Evolutionary conservation across 257 asterid genomes (phyloP).

Genomic region (Coffea canephora): DNA sequence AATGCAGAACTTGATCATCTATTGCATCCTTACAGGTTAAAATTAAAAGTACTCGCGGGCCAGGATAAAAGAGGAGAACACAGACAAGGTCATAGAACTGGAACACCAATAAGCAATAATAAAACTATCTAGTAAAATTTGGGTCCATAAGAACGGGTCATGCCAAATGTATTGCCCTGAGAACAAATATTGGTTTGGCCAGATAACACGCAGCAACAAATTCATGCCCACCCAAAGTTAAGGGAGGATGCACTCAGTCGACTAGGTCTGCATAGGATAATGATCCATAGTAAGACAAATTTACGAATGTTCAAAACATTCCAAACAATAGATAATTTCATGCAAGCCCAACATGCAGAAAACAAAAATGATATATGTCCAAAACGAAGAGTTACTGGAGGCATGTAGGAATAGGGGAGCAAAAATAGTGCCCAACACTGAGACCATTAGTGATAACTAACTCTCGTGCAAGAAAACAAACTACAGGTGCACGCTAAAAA

Average conservation of each 20-base stretch:
- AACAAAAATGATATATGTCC: not conserved
- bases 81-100: not conserved
- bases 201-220: constrained; percentile 1
- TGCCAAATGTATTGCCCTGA: not conserved
- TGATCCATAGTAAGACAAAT: not conserved
- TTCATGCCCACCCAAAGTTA: not conserved
- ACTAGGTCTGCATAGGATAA: not conserved
- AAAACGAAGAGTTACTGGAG: not conserved
- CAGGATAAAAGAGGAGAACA: not conserved
- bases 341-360: not conserved
- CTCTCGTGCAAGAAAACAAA: not conserved
- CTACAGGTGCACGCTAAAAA: not conserved
- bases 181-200: not conserved
- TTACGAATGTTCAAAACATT: not conserved
- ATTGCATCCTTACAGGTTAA: not conserved
- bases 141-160: not conserved
- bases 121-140: not conserved
- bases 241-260: too few species aligned
- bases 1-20: not conserved
- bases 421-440: not conserved
- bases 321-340: not conserved
- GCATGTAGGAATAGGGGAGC: not conserved
- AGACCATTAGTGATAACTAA: not conserved
- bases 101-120: not conserved
- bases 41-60: not conserved